phyloP scores from a whole-genome alignment of 1,284 basidiomycete species.

The Microbotryum saponariae region DNA sequence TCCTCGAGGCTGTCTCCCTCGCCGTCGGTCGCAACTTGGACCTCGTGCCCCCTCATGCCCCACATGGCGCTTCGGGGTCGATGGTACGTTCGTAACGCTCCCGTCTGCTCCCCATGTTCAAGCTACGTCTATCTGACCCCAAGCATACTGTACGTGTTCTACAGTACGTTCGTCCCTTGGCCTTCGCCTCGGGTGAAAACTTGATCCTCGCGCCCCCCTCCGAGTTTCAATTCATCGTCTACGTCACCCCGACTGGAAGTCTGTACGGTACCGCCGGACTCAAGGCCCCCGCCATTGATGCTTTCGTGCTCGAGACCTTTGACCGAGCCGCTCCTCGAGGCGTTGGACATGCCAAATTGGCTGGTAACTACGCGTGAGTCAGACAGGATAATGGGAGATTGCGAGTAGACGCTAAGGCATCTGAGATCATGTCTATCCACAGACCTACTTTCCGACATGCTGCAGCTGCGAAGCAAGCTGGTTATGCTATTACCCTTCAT shows the following conservation, averaged over 20 bases:
- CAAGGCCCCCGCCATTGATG: slow-evolving; percentile 39
- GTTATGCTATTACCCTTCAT: slow-evolving; percentile 41
- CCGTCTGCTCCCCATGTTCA: background rate
- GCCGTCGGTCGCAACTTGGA: slow-evolving; percentile 41
- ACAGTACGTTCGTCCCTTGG: slow-evolving; percentile 33
- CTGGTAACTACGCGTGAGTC: slow-evolving; percentile 11
- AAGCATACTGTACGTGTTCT: background rate
- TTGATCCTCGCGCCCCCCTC: slow-evolving; percentile 37
- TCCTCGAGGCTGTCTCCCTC: slow-evolving; percentile 34
- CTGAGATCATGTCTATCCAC: background rate
- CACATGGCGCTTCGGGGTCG: slow-evolving; percentile 20
- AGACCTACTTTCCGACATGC: slow-evolving; percentile 33
- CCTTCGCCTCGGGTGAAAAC: slow-evolving; percentile 38
- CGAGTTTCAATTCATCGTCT: slow-evolving; percentile 42
- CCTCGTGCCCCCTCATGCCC: slow-evolving; percentile 39
- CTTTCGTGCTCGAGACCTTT: slow-evolving; percentile 40
- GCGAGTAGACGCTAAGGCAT: too few species aligned
- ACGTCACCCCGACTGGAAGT: slow-evolving; percentile 40
- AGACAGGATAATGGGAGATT: background rate
- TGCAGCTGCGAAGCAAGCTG: slow-evolving; percentile 38
- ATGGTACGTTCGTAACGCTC: slow-evolving; percentile 18
- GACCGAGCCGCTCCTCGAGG: slow-evolving; percentile 38
- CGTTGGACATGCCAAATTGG: slow-evolving; percentile 39
- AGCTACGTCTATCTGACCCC: background rate
- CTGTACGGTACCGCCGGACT: slow-evolving; percentile 39